Percentiles rank a stretch among this genome's conserved stretches.
Evolutionary conservation across 164 flowering plant species (phyloP).

Genomic region (Akebia trifoliata): DNA sequence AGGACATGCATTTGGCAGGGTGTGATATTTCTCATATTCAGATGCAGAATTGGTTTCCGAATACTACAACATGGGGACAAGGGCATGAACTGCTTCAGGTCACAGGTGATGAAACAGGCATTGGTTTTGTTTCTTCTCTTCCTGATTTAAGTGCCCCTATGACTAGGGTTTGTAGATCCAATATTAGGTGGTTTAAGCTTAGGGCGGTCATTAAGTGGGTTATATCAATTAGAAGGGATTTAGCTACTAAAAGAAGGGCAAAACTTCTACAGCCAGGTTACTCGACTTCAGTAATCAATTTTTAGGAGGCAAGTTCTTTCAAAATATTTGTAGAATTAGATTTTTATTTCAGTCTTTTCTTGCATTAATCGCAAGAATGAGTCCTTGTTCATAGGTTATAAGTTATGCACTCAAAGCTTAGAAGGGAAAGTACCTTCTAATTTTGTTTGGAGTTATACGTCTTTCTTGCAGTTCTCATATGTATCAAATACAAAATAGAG

Average conservation of each 20-base stretch:
- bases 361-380: no score
- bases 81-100: slow-evolving; percentile 17
- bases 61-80: slow-evolving; percentile 20
- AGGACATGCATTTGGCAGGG: slow-evolving; percentile 8
- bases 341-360: slow-evolving; percentile 8
- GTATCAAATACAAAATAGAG: no score
- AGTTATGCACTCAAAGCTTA: no score
- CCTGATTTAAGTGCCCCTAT: slow-evolving; percentile 16
- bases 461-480: neutral
- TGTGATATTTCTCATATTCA: slow-evolving; percentile 22
- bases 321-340: slow-evolving; percentile 4
- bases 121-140: slow-evolving; percentile 11
- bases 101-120: slow-evolving; percentile 17
- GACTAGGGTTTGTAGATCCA: slow-evolving; percentile 21
- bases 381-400: no score
- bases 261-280: slow-evolving; percentile 4
- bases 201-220: slow-evolving; percentile 43
- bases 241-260: slow-evolving; percentile 42
- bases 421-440: neutral
- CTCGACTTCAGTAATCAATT: neutral
- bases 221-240: slow-evolving; percentile 22
- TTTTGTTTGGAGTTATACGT: neutral
- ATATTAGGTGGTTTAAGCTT: slow-evolving; percentile 48
- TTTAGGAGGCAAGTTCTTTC: slow-evolving; percentile 8
- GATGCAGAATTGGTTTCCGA: slow-evolving; percentile 19